Conservation (phyloP, 768 basidiomycete species). For the Mycena maculata region DNA sequence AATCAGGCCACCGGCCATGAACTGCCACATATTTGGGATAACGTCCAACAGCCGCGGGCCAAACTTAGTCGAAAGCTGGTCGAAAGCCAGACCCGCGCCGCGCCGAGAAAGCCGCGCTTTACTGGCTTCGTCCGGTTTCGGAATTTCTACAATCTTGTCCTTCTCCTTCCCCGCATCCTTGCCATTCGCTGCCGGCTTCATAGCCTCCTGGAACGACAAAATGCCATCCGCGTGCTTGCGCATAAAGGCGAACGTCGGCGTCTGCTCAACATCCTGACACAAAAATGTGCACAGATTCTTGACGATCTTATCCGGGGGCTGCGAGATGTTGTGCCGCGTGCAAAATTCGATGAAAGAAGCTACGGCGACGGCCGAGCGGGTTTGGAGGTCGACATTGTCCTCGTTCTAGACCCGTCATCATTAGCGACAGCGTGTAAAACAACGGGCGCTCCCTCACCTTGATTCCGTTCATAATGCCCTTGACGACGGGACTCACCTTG, state of each 20-base stretch:
- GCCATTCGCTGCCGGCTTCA: conserved; percentile 45
- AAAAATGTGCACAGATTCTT: conserved; percentile 97
- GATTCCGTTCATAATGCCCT: conserved; percentile 97
- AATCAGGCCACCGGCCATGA: conserved; percentile 83
- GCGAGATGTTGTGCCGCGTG: conserved; percentile 73
- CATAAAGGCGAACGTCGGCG: conserved; percentile 85
- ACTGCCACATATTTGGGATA: conserved; percentile 96
- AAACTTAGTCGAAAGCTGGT: conserved; percentile 80
- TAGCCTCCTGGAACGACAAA: conserved; percentile 71
- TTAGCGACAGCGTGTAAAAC: neutral
- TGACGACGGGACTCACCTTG: conserved; percentile 96
- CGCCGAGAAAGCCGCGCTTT: conserved; percentile 81
- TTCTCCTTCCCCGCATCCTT: conserved; percentile 53
- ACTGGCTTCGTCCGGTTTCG: conserved; percentile 64
- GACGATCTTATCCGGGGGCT: conserved; percentile 95
- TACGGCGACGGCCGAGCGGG: conserved; percentile 86
- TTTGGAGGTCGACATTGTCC: conserved; percentile 89
- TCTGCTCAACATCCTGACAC: conserved; percentile 90
- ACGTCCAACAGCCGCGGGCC: conserved; percentile 76
- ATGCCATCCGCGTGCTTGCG: conserved; percentile 77
- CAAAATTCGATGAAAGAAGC: conserved; percentile 92
- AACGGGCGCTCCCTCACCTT: conserved; percentile 66
- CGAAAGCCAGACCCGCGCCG: conserved; percentile 88
- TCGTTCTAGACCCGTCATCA: conserved; percentile 68
- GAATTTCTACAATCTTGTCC: conserved; percentile 51